A percentile compares a stretch with the other conserved stretches of the same genome.
These are phyloP conservation scores for Ramularia collo-cygni DNA, from an alignment of 2,329 filamentous ascomycete genomes.

Conservation along the genomic window DNA sequence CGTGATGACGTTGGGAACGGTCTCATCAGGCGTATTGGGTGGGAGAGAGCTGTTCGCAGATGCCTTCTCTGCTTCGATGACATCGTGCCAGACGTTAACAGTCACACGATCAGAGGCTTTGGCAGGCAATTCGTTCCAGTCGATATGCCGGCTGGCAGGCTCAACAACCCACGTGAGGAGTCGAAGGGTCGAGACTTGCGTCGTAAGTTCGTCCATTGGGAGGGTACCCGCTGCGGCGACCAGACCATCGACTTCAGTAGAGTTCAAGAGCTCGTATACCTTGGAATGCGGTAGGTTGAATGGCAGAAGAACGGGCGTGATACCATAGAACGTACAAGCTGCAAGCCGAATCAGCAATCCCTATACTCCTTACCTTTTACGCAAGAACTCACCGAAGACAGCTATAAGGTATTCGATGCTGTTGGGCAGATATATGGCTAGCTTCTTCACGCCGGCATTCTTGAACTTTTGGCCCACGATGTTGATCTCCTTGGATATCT, in stretches of 20 bases:
- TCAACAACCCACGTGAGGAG: slow-evolving; percentile 91
- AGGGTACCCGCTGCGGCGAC: slow-evolving; percentile 82
- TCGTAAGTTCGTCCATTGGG: slow-evolving; percentile 66
- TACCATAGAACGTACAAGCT: slow-evolving; percentile 83
- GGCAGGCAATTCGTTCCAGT: slow-evolving; percentile 85
- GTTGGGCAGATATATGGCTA: slow-evolving; percentile 89
- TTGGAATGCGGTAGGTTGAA: slow-evolving; percentile 66
- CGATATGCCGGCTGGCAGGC: slow-evolving; percentile 81
- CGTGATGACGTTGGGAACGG: slow-evolving; percentile 48
- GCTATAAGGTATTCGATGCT: slow-evolving; percentile 78
- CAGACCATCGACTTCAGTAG: slow-evolving; percentile 70
- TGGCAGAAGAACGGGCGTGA: slow-evolving; percentile 78
- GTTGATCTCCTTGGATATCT: slow-evolving; percentile 79
- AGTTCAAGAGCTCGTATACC: slow-evolving; percentile 64
- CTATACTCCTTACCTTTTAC: not conserved
- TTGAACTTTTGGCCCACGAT: slow-evolving; percentile 72
- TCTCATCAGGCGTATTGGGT: slow-evolving; percentile 47
- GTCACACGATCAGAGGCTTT: slow-evolving; percentile 67
- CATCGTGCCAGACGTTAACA: slow-evolving; percentile 88
- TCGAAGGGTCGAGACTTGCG: slow-evolving; percentile 62
- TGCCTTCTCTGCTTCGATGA: slow-evolving; percentile 63
- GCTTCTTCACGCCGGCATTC: slow-evolving; percentile 60
- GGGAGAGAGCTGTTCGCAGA: slow-evolving; percentile 59
- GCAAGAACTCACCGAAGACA: slow-evolving; percentile 56
- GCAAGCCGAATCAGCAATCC: slow-evolving; percentile 10